Evolutionary conservation across 2,329 filamentous ascomycete species (phyloP), one percentile per base, ranked within the genome.

Genomic region (Thielaviopsis ethacetica): DNA sequence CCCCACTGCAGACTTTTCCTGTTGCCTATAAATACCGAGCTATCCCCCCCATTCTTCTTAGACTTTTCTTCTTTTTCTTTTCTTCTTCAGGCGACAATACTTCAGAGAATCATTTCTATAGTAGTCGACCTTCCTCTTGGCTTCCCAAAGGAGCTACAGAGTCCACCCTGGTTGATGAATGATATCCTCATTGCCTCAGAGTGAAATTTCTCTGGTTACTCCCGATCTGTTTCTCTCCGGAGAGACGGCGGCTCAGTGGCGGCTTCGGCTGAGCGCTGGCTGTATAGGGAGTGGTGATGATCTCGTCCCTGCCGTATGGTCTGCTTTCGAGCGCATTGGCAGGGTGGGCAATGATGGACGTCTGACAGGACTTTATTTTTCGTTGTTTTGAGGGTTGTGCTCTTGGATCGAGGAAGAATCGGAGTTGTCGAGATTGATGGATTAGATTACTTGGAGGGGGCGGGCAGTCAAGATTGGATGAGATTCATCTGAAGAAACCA

Each of bases 91-190:
- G 78, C 78, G 78, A 81, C 77, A 79, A 80, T 80, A 80, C 76
- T 78, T 78, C 72, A 80, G 74, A 89, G 87, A 91, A 91, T 91
- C 87, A 88, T 87, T 94, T 95, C 86, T 95, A 91, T 89, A 95
- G 89, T 91, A 84, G 80, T 88, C 83, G 83, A 90, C 85, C 80
- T 57, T 78, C 80, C 83, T 88, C 87, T 93, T 85, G 88, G 83
- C 85, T 91, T 82, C 82, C 82, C 80, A 90, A 81, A 85, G 79
- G 79, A 95, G 90, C 86, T 81, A 89, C 86, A 91, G 85, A 88
- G 81, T 83, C 83, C 82, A 91, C 84, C 86, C 88, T 89, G 88
- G 87, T 86, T 88, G 88, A 93, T 93, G 88, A 93, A 72, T 74
- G 67, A 87, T 81, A 85, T 88, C 87, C 86, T 88, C 88, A 83